phyloP scores from a whole-genome alignment of 169 alveolate genomes.

The Eimeria praecox region DNA sequence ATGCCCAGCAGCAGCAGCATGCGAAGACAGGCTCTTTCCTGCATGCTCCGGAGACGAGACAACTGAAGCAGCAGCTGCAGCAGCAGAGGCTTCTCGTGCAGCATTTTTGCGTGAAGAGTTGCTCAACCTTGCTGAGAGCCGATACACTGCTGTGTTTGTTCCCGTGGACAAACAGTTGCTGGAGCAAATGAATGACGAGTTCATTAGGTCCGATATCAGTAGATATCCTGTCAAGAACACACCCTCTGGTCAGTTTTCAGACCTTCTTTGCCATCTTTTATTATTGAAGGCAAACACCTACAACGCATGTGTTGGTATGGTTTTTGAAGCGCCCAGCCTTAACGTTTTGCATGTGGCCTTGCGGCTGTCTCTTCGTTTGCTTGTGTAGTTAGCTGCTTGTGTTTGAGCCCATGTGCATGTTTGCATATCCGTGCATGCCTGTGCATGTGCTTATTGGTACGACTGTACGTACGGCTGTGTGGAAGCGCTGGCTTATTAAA shows the following conservation, averaged over 20 bases:
- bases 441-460: not conserved
- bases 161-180: constrained; percentile 40
- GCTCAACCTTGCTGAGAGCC: constrained; percentile 59
- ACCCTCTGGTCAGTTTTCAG: constrained; percentile 28
- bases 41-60: not conserved
- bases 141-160: constrained; percentile 62
- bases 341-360: not conserved
- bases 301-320: not conserved
- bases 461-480: no score
- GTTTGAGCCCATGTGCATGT: not conserved
- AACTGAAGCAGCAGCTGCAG: constrained; percentile 31
- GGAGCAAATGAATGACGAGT: constrained; percentile 58
- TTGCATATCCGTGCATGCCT: not conserved
- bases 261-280: not conserved
- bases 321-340: no score
- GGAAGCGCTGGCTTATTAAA: not conserved
- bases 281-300: not conserved
- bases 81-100: constrained; percentile 54
- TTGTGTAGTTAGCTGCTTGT: not conserved
- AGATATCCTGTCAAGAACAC: constrained; percentile 63
- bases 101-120: constrained; percentile 64
- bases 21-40: not conserved
- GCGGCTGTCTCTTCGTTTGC: not conserved
- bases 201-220: constrained; percentile 44
- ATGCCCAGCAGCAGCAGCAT: not conserved